Base-by-base conservation (phyloP, 2,329 filamentous ascomycete species). In the Fusarium fracticaudum region DNA sequence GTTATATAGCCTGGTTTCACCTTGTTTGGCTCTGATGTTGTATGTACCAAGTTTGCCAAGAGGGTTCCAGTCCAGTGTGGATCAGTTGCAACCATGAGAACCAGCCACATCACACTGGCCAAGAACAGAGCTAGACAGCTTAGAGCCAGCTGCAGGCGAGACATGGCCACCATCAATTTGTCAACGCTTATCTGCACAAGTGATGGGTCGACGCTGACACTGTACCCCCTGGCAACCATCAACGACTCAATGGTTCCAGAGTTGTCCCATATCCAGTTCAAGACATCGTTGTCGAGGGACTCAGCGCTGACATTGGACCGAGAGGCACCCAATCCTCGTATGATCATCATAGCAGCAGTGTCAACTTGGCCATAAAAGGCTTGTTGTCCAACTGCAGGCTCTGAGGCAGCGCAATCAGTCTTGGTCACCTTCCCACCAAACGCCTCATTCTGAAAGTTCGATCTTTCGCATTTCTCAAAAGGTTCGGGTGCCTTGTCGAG, bases 281-380 rank as follows among this genome's bases (percentile, higher is more conserved):
- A n/a, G 2, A 60, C 62, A 17, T 48, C 20, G 6, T 71, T 18
- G 6, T 75, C 22, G 9, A 75, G 72, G 1, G 73, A 75, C 18
- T 43, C 3, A 1, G 72, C 61, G 13, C 73, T 75, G 22, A 59
- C 11, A 7, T 73, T 75, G 1, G 73, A 75, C 5, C 73, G 66
- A 5, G 60, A 37, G 8, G 67, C 44, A 2, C 73, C 73, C 1
- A 75, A 20, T 0, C 73, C 72, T 4, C 70, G 38, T 2, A 41
- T 31, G 14, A 75, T 54, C 35, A 75, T 41, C 1, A 75, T 37
- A 43, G 72, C 73, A 37, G 69, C 48, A 1, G 73, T 75, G 15
- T 75, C 73, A 18, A 75, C 72, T 7, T 73, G 72, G 2, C 73
- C 72, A 33, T 65, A 75, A 31, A 75, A 75, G 6, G 13, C 13